These are phyloP conservation scores for Wickerhamiella musiphila DNA, from an alignment of 805 yeast genomes.

Conservation along the genomic window DNA sequence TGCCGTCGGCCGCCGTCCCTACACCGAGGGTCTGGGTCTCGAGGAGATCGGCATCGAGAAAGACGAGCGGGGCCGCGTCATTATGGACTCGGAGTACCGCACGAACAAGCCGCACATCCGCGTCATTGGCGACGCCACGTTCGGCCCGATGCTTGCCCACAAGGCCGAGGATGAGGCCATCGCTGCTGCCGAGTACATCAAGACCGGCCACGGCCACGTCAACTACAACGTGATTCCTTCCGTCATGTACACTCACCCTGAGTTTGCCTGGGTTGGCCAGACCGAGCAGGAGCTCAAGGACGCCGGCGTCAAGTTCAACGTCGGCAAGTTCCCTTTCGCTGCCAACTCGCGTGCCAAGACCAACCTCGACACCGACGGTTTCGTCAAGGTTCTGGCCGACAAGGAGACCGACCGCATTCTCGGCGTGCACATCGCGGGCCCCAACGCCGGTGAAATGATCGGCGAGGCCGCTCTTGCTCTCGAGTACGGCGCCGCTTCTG, in stretches of 20 bases:
- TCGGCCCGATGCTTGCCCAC: slow-evolving; percentile 99
- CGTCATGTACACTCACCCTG: slow-evolving; percentile 98
- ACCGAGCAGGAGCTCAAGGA: slow-evolving; percentile 87
- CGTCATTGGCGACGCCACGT: slow-evolving; percentile 96
- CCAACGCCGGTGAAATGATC: slow-evolving; percentile 99
- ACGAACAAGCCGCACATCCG: slow-evolving; percentile 86
- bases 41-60: slow-evolving; percentile 80
- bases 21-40: slow-evolving; percentile 72
- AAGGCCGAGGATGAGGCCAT: slow-evolving; percentile 99
- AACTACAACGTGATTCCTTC: slow-evolving; percentile 96
- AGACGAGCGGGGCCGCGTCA: slow-evolving; percentile 84
- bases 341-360: slow-evolving; percentile 99
- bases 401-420: slow-evolving; percentile 92
- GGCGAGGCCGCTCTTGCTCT: slow-evolving; percentile 96
- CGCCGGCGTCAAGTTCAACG: slow-evolving; percentile 77
- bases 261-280: slow-evolving; percentile 98
- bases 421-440: slow-evolving; percentile 94
- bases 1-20: slow-evolving; percentile 98
- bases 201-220: slow-evolving; percentile 91
- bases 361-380: slow-evolving; percentile 90
- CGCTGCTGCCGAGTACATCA: slow-evolving; percentile 92
- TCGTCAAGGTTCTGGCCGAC: slow-evolving; percentile 89
- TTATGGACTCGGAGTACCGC: slow-evolving; percentile 84
- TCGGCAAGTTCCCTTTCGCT: slow-evolving; percentile 96
- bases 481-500: slow-evolving; percentile 97